Base-by-base conservation (phyloP, 2,329 filamentous ascomycete genomes). In the Orbilia quercus region DNA sequence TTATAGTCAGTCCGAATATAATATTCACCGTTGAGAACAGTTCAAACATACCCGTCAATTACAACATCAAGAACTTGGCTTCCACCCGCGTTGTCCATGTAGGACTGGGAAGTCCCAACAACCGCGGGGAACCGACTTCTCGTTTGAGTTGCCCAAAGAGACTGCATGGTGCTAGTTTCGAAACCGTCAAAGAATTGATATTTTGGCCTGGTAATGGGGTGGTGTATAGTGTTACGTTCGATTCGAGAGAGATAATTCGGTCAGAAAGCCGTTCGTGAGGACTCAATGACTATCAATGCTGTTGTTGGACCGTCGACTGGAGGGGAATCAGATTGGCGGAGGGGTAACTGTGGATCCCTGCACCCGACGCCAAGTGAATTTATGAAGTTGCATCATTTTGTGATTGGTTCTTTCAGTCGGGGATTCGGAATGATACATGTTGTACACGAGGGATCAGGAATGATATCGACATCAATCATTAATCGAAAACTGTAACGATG, bases 41-140 rank as follows among this genome's bases (percentile, higher is more conserved):
- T 16, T 34, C 14, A 44, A 65, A 31, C 84, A 81, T 79, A 90
- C 88, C 85, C 84, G 63, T 90, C 85, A 67, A 89, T 87, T 14
- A 91, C 91, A 14, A 84, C 82, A 23, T 85, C 86, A 2, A 93
- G 81, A 0, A 87, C 84, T 78, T 93, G 90, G 78, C 87, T 91
- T 38, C 90, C 90, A 16, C 90, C 90, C 9, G 90, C 91, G 78
- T 93, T 93, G 78, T 94, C 90, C 76, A 93, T 85, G 79, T 74
- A 74, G 2, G 22, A 31, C 31, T 74, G 70, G 20, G 25, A 22
- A 4, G 63, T 69, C 18, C 60, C 64, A n/a, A 69, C 57, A 40
- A 69, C 55, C 12, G 70, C 53, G 18, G 69, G 69, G 28, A 73
- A 73, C 7, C 69, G 60, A n/a, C 18, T 45, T 22, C 69, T 58